A percentile compares a stretch with the other conserved stretches of the same genome.
These are phyloP conservation scores for Neopestalotiopsis clavispora DNA, from an alignment of 2,329 filamentous ascomycete species.

Conservation along the genomic window DNA sequence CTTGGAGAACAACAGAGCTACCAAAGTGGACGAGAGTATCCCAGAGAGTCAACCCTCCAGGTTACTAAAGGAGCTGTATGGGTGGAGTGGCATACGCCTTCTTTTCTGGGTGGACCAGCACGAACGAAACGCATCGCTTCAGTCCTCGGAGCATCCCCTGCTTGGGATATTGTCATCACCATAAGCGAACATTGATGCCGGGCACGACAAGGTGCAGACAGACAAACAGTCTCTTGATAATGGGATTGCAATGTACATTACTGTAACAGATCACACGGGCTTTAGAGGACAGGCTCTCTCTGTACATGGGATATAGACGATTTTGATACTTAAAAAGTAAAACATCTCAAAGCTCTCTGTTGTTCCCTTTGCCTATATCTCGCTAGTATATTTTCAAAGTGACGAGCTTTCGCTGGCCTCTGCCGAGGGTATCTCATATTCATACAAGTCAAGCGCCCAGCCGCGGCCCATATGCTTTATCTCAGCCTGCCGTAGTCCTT, in stretches of 20 bases:
- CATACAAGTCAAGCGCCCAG: slow-evolving; percentile 6
- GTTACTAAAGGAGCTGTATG: slow-evolving; percentile 67
- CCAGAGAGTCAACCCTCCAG: slow-evolving; percentile 90
- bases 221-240: slow-evolving; percentile 22
- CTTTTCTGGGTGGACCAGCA: not conserved
- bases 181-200: not conserved
- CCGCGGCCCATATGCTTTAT: slow-evolving; percentile 34
- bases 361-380: not conserved
- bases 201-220: not conserved
- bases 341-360: not conserved
- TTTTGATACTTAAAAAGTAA: not conserved
- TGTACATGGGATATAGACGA: slow-evolving; percentile 17
- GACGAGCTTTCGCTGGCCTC: not conserved
- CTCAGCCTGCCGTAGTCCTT: slow-evolving; percentile 63
- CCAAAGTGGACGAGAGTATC: slow-evolving; percentile 96
- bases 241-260: slow-evolving; percentile 26
- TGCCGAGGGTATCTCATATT: slow-evolving; percentile 17
- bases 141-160: not conserved
- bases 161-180: not conserved
- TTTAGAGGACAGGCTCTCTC: slow-evolving; percentile 11
- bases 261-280: slow-evolving; percentile 21
- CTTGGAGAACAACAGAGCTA: slow-evolving; percentile 60
- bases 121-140: not conserved
- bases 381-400: not conserved
- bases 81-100: not conserved